Conservation (phyloP, 1,284 basidiomycete species). For the Vanrija humicola region DNA sequence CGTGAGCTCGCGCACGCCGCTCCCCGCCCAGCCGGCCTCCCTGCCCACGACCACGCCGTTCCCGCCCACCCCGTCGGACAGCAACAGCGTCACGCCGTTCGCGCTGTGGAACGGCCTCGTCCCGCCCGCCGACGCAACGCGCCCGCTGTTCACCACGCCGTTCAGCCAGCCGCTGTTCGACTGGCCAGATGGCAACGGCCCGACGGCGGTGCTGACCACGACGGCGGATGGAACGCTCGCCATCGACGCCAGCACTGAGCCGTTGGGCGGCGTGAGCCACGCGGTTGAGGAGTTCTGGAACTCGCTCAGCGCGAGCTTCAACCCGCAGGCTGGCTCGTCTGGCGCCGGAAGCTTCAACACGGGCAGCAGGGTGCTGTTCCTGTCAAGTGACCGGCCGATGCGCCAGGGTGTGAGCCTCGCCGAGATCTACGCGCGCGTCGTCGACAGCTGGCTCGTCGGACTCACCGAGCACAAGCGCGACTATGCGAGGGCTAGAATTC, state of each 20-base stretch:
- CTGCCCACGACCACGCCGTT: background rate
- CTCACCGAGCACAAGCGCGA: slow-evolving; percentile 25
- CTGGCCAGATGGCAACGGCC: slow-evolving; percentile 2
- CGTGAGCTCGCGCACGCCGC: background rate
- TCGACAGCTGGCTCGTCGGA: slow-evolving; percentile 31
- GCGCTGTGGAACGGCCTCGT: slow-evolving; percentile 1
- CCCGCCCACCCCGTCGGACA: background rate
- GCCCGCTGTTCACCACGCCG: background rate
- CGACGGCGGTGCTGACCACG: slow-evolving; percentile 16
- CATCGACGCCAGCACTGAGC: slow-evolving; percentile 9
- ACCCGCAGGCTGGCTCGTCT: background rate
- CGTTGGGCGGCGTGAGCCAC: slow-evolving; percentile 4
- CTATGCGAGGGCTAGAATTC: slow-evolving; percentile 22
- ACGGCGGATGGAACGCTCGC: slow-evolving; percentile 15
- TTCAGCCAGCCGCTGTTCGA: slow-evolving; percentile 4
- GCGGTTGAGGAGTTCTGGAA: slow-evolving; percentile 17
- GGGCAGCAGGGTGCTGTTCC: slow-evolving; percentile 18
- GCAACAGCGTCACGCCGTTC: background rate
- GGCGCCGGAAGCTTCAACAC: background rate
- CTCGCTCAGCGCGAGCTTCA: slow-evolving; percentile 9
- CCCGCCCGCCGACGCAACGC: background rate
- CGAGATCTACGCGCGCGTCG: slow-evolving; percentile 30
- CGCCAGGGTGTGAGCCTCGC: slow-evolving; percentile 28
- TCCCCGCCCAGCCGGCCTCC: background rate
- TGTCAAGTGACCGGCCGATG: slow-evolving; percentile 19